Evolutionary conservation across 352 stramenopile genomes (phyloP).

Genomic region (Globisporangium polare): DNA sequence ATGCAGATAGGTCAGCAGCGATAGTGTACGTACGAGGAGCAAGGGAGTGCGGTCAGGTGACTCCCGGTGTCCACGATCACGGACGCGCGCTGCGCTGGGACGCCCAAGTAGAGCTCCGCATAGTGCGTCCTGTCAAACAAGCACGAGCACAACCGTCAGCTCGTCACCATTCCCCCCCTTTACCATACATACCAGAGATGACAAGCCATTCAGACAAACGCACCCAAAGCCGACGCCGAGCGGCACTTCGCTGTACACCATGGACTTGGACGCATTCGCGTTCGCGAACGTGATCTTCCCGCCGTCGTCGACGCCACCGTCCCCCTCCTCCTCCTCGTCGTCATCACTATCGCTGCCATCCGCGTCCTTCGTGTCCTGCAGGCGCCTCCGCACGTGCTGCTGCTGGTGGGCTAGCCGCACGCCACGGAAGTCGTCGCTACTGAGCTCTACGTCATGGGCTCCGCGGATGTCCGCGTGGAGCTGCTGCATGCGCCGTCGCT

Average conservation of each 20-base stretch:
- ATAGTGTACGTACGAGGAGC: conserved; percentile 31
- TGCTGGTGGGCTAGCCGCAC: conserved; percentile 34
- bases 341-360: conserved; percentile 11
- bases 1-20: neutral
- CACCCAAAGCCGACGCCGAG: conserved; percentile 69
- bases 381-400: conserved; percentile 40
- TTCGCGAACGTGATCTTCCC: neutral
- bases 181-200: conserved; percentile 7
- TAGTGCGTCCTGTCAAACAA: conserved; percentile 65
- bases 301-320: conserved; percentile 8
- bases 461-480: conserved; percentile 6
- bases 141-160: conserved; percentile 11
- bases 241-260: conserved; percentile 59
- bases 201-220: no score
- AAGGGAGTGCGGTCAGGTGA: conserved; percentile 75
- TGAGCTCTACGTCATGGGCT: neutral
- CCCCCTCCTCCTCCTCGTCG: neutral
- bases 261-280: conserved; percentile 1
- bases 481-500: conserved; percentile 8
- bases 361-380: conserved; percentile 15
- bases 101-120: conserved; percentile 75
- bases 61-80: conserved; percentile 85
- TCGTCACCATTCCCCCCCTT: neutral
- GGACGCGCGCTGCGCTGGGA: conserved; percentile 76
- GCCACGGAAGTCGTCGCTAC: conserved; percentile 10